Evolutionary conservation across 2,329 filamentous ascomycete species (phyloP).

Genomic region (Fusarium azukiicola): DNA sequence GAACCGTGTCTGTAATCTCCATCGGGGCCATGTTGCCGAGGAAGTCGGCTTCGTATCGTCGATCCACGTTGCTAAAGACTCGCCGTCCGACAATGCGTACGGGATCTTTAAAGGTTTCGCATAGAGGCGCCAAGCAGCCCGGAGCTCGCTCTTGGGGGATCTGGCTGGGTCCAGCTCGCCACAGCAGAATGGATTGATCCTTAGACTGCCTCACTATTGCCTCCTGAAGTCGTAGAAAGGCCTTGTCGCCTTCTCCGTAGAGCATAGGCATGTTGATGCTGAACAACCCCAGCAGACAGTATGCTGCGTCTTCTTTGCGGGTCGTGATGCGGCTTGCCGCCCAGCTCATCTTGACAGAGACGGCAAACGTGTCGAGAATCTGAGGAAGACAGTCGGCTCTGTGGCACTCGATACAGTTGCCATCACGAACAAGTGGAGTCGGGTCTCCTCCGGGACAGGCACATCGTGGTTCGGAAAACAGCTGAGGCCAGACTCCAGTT

Average conservation of each 20-base stretch:
- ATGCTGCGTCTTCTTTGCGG: conserved; percentile 56
- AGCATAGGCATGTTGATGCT: conserved; percentile 56
- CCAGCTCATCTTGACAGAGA: conserved; percentile 55
- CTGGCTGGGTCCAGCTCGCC: conserved; percentile 24
- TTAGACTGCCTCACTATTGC: conserved; percentile 50
- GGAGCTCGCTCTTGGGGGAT: conserved; percentile 17
- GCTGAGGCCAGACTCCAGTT: conserved; percentile 45
- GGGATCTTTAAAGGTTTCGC: conserved; percentile 36
- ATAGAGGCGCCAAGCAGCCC: conserved; percentile 45
- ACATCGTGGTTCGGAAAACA: conserved; percentile 48
- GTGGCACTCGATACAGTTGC: conserved; percentile 40
- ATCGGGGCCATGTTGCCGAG: conserved; percentile 43
- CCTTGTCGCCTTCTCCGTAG: conserved; percentile 56
- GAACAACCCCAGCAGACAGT: conserved; percentile 57
- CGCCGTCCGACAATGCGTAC: conserved; percentile 43
- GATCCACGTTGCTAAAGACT: conserved; percentile 42
- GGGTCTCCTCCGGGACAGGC: conserved; percentile 18
- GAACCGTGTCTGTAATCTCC: conserved; percentile 47
- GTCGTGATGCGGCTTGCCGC: conserved; percentile 52
- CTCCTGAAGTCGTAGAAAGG: conserved; percentile 51
- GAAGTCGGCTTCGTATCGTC: conserved; percentile 45
- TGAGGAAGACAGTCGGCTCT: conserved; percentile 41
- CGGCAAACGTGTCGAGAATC: conserved; percentile 48
- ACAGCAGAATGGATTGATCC: conserved; percentile 51
- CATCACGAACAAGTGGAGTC: conserved; percentile 33